Evolutionary conservation across 2,329 filamentous ascomycete species (phyloP).

Genomic region (Xylariales sp.): DNA sequence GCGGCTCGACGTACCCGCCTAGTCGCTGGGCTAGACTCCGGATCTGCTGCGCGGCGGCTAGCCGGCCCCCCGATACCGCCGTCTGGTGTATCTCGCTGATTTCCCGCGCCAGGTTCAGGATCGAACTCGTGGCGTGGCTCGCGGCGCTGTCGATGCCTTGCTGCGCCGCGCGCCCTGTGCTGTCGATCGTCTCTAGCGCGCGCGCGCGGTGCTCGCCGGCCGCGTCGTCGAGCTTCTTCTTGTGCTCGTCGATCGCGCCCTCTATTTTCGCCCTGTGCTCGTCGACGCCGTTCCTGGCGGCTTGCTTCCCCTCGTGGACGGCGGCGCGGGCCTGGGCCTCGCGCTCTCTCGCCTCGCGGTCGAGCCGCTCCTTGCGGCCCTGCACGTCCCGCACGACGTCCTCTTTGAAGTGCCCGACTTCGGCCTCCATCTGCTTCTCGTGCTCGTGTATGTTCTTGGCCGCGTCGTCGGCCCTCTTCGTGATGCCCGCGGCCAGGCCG

Average conservation of each 20-base stretch:
- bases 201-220: conserved; percentile 24
- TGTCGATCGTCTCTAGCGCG: conserved; percentile 14
- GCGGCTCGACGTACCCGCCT: conserved; percentile 17
- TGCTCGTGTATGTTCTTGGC: conserved; percentile 40
- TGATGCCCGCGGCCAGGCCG: conserved; percentile 35
- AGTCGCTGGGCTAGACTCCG: conserved; percentile 30
- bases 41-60: conserved; percentile 35
- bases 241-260: neutral
- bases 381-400: conserved; percentile 37
- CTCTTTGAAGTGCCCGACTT: conserved; percentile 36
- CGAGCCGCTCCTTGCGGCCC: conserved; percentile 31
- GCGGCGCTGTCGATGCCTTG: conserved; percentile 24
- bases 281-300: conserved; percentile 23
- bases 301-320: conserved; percentile 28
- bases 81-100: conserved; percentile 35
- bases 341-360: conserved; percentile 37
- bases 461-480: conserved; percentile 33
- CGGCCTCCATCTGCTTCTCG: conserved; percentile 37
- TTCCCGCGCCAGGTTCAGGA: conserved; percentile 20
- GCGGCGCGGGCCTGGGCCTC: conserved; percentile 29
- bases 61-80: conserved; percentile 21
- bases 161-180: conserved; percentile 26
- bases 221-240: conserved; percentile 5
- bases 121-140: conserved; percentile 20
- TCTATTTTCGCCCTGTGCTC: conserved; percentile 5